Conservation (phyloP, 495 filamentous ascomycete species). For the Halenospora varia region DNA sequence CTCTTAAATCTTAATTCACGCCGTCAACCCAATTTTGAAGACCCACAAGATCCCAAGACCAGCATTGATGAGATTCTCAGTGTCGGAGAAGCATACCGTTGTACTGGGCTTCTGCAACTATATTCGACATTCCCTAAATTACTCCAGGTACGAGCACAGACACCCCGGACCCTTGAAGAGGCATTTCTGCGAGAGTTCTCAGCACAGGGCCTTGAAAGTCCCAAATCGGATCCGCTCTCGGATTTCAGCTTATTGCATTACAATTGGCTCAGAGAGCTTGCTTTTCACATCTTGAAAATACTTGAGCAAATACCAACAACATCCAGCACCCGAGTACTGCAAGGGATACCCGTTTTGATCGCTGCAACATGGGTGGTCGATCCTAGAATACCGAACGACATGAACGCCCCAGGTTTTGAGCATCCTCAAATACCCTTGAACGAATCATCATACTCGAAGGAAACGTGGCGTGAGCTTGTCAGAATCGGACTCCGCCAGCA, state of each 20-base stretch:
- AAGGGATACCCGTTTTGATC: neutral
- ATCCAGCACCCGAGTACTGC: neutral
- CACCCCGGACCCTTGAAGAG: neutral
- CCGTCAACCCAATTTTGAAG: neutral
- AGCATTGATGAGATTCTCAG: neutral
- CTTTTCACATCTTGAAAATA: neutral
- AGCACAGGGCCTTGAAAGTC: neutral
- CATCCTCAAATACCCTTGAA: neutral
- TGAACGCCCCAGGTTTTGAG: too few relatives aligned
- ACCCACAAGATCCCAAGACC: neutral
- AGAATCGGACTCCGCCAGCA: neutral
- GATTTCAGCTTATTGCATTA: neutral
- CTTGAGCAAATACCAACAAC: neutral
- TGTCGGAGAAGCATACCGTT: neutral
- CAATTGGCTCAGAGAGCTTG: neutral
- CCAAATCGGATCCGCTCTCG: neutral
- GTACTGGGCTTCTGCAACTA: neutral
- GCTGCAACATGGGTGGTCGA: neutral
- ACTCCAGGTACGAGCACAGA: neutral
- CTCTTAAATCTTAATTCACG: neutral
- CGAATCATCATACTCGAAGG: neutral
- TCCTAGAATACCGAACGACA: neutral
- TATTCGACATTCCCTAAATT: neutral
- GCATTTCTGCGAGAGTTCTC: neutral
- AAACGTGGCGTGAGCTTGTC: neutral